These are phyloP conservation scores for Diphasiastrum complanatum DNA, from an alignment of 83 land plant species.

Conservation along the genomic window DNA sequence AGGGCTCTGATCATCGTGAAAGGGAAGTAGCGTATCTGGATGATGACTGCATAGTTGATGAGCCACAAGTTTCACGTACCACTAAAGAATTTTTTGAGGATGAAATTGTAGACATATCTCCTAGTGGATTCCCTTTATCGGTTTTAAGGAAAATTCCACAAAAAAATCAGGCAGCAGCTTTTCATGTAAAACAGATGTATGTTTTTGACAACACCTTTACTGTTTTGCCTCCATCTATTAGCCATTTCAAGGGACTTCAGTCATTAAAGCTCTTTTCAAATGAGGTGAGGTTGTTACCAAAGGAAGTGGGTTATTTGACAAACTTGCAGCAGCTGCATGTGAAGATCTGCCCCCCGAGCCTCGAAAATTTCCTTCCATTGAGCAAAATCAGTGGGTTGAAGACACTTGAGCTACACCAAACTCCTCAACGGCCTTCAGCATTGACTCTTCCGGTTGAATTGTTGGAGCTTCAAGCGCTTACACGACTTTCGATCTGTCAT, in stretches of 20 bases:
- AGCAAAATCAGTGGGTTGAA: slow-evolving; percentile 48
- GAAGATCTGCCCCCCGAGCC: slow-evolving; percentile 46
- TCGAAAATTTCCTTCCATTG: slow-evolving; percentile 40
- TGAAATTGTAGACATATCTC: slow-evolving; percentile 50
- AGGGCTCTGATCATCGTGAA: too few species aligned
- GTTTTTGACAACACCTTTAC: slow-evolving; percentile 61
- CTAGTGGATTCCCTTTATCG: slow-evolving; percentile 35
- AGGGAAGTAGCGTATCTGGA: too few species aligned
- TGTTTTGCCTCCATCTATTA: slow-evolving; percentile 48
- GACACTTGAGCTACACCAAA: slow-evolving; percentile 69
- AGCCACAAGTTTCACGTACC: too few species aligned
- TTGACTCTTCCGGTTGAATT: slow-evolving; percentile 52
- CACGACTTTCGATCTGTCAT: slow-evolving; percentile 66
- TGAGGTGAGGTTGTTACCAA: slow-evolving; percentile 55
- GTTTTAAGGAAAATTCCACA: slow-evolving; percentile 9
- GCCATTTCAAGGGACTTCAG: slow-evolving; percentile 31
- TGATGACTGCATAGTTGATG: too few species aligned
- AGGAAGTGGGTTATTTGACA: slow-evolving; percentile 40
- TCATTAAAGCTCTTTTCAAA: slow-evolving; percentile 71
- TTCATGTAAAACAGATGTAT: slow-evolving; percentile 39
- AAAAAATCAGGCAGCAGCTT: slow-evolving; percentile 4
- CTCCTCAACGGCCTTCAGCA: slow-evolving; percentile 54
- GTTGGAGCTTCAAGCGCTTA: slow-evolving; percentile 53
- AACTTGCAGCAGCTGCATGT: slow-evolving; percentile 63
- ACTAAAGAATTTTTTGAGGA: too few species aligned